Conservation (phyloP, 1,284 basidiomycete species). For the Xanthoconium separans region DNA sequence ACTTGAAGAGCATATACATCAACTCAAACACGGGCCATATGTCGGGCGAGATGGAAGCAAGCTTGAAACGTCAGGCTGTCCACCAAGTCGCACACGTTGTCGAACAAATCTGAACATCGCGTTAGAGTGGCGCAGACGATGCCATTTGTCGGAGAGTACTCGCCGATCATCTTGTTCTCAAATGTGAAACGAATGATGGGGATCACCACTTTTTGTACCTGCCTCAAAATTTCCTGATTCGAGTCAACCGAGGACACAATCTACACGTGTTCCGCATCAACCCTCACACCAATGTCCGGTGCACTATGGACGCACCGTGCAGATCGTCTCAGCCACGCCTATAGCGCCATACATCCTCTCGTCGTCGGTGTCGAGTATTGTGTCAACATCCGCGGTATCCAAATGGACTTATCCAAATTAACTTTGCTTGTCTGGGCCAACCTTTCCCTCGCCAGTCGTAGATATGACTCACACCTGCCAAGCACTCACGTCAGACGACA, state of each 20-base stretch:
- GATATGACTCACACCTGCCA: conserved; percentile 74
- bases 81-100: conserved; percentile 86
- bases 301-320: conserved; percentile 49
- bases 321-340: conserved; percentile 80
- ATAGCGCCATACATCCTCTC: conserved; percentile 85
- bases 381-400: conserved; percentile 51
- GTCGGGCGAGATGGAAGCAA: conserved; percentile 70
- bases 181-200: conserved; percentile 79
- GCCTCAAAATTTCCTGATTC: conserved; percentile 72
- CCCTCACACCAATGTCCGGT: neutral
- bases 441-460: conserved; percentile 72
- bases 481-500: conserved; percentile 2
- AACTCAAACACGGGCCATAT: conserved; percentile 89
- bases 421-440: conserved; percentile 51
- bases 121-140: neutral
- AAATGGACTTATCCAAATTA: no score
- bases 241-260: conserved; percentile 73
- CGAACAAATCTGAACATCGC: conserved; percentile 69
- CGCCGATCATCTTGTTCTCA: conserved; percentile 70
- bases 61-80: conserved; percentile 86
- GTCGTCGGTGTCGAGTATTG: conserved; percentile 60
- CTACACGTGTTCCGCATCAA: conserved; percentile 33
- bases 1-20: conserved; percentile 82
- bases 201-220: conserved; percentile 81
- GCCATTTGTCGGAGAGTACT: conserved; percentile 20